phyloP scores from a whole-genome alignment of 805 yeast genomes.

The Cephaloascus fragrans region DNA sequence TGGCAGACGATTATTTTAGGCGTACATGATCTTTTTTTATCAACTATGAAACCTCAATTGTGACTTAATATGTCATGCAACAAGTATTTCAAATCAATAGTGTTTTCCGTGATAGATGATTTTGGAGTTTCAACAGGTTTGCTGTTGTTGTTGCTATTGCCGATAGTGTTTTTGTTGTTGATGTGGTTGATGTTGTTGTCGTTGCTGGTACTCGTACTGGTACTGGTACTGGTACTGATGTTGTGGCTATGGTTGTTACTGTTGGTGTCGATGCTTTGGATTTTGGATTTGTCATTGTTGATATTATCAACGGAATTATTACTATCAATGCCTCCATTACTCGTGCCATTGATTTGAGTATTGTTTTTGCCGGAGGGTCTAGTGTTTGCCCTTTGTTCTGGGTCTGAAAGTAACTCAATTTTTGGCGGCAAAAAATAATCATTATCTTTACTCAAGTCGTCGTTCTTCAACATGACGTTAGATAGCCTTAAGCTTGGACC shows the following conservation, averaged over 20 bases:
- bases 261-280: too few species aligned
- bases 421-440: constrained; percentile 11
- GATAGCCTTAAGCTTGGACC: constrained; percentile 48
- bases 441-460: constrained; percentile 27
- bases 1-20: too few species aligned
- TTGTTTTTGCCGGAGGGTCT: not conserved
- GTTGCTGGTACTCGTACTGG: constrained; percentile 2
- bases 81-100: constrained; percentile 64
- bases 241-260: too few species aligned
- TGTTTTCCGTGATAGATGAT: constrained; percentile 35
- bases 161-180: not conserved
- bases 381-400: constrained; percentile 1
- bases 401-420: constrained; percentile 14
- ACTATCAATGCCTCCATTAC: constrained; percentile 2
- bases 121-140: constrained; percentile 1
- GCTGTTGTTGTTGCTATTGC: not conserved
- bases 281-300: too few species aligned
- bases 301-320: too few species aligned
- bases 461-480: constrained; percentile 44
- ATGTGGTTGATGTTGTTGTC: constrained; percentile 2
- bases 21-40: too few species aligned
- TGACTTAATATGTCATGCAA: constrained; percentile 53
- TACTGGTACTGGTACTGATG: too few species aligned
- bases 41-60: constrained; percentile 15
- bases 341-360: constrained; percentile 1